These are phyloP conservation scores for Malus hybrid DNA, from an alignment of 331 rosid species.

Conservation along the genomic window DNA sequence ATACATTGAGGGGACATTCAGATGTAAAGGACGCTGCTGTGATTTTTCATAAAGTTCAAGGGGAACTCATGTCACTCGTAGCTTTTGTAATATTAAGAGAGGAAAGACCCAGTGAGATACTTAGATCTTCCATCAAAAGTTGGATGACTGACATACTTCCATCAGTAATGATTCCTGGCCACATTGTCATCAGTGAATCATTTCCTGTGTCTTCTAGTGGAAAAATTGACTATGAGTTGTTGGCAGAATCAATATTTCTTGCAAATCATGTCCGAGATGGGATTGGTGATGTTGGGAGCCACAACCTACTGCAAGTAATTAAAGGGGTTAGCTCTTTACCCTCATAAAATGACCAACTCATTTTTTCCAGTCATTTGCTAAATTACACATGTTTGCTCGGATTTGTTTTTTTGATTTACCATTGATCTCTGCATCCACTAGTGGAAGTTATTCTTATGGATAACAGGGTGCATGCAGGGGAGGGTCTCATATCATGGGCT, in stretches of 20 bases:
- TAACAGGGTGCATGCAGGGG: neutral
- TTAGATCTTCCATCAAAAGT: constrained; percentile 47
- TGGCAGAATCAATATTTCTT: constrained; percentile 32
- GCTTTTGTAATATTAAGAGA: constrained; percentile 65
- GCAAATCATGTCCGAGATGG: constrained; percentile 26
- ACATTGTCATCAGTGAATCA: constrained; percentile 43
- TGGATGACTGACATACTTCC: constrained; percentile 75
- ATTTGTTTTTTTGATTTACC: neutral
- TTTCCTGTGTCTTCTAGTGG: constrained; percentile 74
- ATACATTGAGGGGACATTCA: constrained; percentile 58
- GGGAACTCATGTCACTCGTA: constrained; percentile 36
- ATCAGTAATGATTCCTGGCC: constrained; percentile 49
- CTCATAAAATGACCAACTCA: neutral
- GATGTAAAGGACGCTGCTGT: constrained; percentile 61
- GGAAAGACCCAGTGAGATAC: constrained; percentile 32
- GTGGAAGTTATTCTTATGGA: neutral
- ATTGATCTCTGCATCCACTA: neutral
- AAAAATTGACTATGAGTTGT: constrained; percentile 62
- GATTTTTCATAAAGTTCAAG: constrained; percentile 35
- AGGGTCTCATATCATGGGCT: neutral
- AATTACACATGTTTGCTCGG: neutral
- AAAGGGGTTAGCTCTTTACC: constrained; percentile 45
- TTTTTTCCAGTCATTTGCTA: neutral
- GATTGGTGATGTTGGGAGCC: constrained; percentile 28
- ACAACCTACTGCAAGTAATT: constrained; percentile 48